Base-by-base conservation (phyloP, 495 filamentous ascomycete genomes). In the Xylaria acuta region DNA sequence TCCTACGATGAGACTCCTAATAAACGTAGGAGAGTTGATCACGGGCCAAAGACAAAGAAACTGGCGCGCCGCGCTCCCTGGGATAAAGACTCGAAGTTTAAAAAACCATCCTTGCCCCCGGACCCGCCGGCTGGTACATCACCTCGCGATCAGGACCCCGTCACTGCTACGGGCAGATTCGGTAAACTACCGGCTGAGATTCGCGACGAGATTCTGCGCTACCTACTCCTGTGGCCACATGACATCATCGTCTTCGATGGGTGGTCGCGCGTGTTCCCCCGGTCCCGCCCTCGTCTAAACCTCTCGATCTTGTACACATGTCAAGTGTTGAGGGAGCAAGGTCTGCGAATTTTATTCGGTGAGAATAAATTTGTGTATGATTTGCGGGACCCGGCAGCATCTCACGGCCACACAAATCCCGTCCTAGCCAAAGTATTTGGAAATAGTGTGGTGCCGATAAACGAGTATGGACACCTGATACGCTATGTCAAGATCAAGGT, bases 301-400 rank as follows among this genome's bases (percentile, higher is more conserved):
- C 56, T 80, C 0, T 40, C 71, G 0, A 82, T 86, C 41, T 67
- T 86, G 43, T 60, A 53, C 12, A 78, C 77, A 0, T 82, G 80
- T 63, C 72, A 69, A 3, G 73, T 74, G 12, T 60, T 80, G 16
- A 68, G 64, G 1, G 12, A 49, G 1, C 80, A 84, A 63, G 84
- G 78, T 6, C 60, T 74, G 1, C 74, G 67, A 0, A 69, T 85
- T 5, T 76, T 86, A 0, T 86, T 79, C 59, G 82, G 80, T 1
- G 76, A 82, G 56, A 86, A 86, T 40, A 75, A 47, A 0, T 86
- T 86, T 67, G 18, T 72, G 0, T 85, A 85, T 67, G 67, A 74
- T 12, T 67, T 85, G n/a, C 78, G 82, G 2, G 81, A 86, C 54
- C 73, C 79, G 0, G 22, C n/a, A 0, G 60, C 66, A 38, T 36